A percentile compares a stretch with the other conserved stretches of the same genome.
Evolutionary conservation across 495 filamentous ascomycete genomes (phyloP).

Genomic region (Neurospora discreta): DNA sequence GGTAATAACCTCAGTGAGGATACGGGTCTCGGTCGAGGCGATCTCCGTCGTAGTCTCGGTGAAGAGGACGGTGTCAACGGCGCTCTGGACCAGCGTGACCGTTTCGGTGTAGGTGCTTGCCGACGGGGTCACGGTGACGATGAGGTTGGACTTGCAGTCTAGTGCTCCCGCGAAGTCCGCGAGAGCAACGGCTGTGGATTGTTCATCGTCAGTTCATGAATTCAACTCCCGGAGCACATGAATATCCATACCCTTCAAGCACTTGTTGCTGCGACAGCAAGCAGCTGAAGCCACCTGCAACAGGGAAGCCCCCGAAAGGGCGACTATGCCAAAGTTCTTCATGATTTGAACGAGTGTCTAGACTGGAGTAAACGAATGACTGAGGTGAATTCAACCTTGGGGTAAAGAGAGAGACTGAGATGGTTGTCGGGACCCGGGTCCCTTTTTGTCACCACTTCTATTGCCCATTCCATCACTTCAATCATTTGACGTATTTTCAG

Average conservation of each 20-base stretch:
- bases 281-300: not conserved
- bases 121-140: not conserved
- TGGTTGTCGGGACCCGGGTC: not conserved
- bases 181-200: not conserved
- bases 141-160: conserved; percentile 1
- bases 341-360: conserved; percentile 5
- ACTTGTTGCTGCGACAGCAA: conserved; percentile 2
- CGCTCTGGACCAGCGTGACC: not conserved
- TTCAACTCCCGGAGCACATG: not conserved
- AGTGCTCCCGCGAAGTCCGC: not conserved
- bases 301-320: conserved; percentile 1
- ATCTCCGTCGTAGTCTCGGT: conserved; percentile 2
- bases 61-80: conserved; percentile 1
- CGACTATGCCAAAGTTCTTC: conserved; percentile 2
- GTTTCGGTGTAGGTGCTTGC: not conserved
- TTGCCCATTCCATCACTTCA: not conserved
- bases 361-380: conserved; percentile 1
- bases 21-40: not conserved
- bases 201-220: not conserved
- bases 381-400: not conserved
- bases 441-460: not conserved
- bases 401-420: not conserved
- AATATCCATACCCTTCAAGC: not conserved
- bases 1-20: not conserved
- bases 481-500: not conserved